Base-by-base conservation (phyloP, 108 stramenopile genomes). In the Nitzschia sp. region DNA sequence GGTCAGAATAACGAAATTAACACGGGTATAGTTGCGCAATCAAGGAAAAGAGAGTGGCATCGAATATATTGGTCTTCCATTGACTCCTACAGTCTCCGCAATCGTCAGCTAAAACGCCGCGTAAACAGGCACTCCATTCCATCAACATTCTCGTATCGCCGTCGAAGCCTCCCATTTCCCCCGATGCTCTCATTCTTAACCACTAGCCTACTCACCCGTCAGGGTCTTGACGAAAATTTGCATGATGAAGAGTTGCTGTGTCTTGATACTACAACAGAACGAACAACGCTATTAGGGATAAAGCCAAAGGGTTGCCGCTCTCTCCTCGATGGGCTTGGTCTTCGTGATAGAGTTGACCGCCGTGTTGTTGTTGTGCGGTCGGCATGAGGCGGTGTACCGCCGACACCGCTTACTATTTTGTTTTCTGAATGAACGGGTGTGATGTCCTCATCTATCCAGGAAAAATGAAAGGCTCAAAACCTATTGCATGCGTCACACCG, bases 221-320 rank as follows among this genome's bases (percentile, higher is more conserved):
- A 97, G 86, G 67, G 98, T 97, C 85, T 98, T 98, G 79, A 96
- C 95, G 66, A 93, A 93, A 69, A 93, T 93, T 76, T 93, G 85
- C 81, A 82, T 83, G 66, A 57, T 74, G 49, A 31, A 42, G 35
- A 19, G 26, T 38, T 26, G n/a, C 18, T 48, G 11, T 56, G 34
- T 62, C 17, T 2, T 35, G 18, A 33, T 38, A 26, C 27, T 46
- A 54, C 53, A 54, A 46, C 54, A 29, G 36, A 13, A 36, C n/a
- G 31, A 57, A 62, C 23, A 38, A 51, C 13, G 65, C 11, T 19
- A 46, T 36, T 54, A 31, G 21, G 31, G 31, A 25, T 32, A 24
- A 32, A 21, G 31, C 5, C 8, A 1, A 45, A 19, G 13, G n/a
- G 62, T 24, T 64, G 62, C 62, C 18, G 57, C 34, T 48, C 36